These are phyloP conservation scores for Torulaspora delbrueckii DNA, from an alignment of 805 yeast species.

Conservation along the genomic window DNA sequence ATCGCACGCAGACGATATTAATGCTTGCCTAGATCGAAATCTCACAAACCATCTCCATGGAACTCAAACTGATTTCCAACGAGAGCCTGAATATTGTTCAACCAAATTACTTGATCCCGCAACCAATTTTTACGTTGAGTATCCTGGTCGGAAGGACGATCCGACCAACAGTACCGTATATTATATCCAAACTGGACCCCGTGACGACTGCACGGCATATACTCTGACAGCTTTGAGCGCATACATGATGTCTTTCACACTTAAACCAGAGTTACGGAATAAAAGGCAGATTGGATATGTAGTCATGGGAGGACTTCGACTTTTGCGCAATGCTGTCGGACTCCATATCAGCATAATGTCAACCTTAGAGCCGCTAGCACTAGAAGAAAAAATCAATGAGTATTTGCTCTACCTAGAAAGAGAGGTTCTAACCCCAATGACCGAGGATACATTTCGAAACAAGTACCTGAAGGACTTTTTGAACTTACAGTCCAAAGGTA, in stretches of 20 bases:
- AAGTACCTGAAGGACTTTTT: constrained; percentile 39
- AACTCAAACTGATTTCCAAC: not conserved
- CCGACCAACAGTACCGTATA: constrained; percentile 48
- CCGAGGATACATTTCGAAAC: constrained; percentile 36
- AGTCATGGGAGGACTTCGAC: constrained; percentile 52
- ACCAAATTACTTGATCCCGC: constrained; percentile 40
- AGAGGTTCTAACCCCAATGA: constrained; percentile 25
- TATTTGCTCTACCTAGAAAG: constrained; percentile 42
- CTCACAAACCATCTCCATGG: constrained; percentile 29
- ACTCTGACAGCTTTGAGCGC: constrained; percentile 46
- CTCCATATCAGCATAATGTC: constrained; percentile 56
- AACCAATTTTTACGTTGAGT: constrained; percentile 34
- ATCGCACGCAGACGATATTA: constrained; percentile 23
- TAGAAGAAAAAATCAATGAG: constrained; percentile 46
- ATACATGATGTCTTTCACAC: constrained; percentile 42
- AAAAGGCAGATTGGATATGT: constrained; percentile 59
- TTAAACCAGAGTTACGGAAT: constrained; percentile 47
- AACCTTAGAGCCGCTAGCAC: constrained; percentile 39
- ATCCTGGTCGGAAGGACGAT: constrained; percentile 41
- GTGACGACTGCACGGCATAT: constrained; percentile 35
- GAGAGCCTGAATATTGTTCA: not conserved
- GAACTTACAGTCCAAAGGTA: constrained; percentile 14
- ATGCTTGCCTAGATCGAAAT: constrained; percentile 23
- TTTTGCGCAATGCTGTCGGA: constrained; percentile 51
- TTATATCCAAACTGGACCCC: constrained; percentile 53